A percentile compares a stretch with the other conserved stretches of the same genome.
phyloP scores from a whole-genome alignment of 2,329 filamentous ascomycete genomes.

The Cryphonectria nitschkei region DNA sequence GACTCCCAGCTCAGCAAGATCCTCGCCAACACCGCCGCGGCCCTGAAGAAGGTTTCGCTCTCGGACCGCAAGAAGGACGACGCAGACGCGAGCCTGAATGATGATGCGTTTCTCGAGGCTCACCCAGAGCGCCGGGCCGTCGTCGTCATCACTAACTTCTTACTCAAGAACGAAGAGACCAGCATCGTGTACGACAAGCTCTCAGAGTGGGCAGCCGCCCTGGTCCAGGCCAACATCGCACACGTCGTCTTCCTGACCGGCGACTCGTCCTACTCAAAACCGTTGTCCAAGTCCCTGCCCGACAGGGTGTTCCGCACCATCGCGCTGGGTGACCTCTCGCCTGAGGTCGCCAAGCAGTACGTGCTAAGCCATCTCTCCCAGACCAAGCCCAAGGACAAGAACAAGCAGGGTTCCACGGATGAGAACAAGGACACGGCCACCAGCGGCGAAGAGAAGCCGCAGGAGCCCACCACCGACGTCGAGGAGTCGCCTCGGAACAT shows the following conservation, averaged over 20 bases:
- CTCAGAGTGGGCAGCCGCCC: conserved; percentile 84
- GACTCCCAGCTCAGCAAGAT: conserved; percentile 91
- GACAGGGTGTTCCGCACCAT: conserved; percentile 90
- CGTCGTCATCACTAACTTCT: conserved; percentile 88
- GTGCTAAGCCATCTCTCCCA: conserved; percentile 76
- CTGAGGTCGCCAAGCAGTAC: conserved; percentile 84
- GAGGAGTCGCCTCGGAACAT: conserved; percentile 55
- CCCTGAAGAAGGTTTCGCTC: conserved; percentile 77
- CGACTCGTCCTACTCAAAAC: conserved; percentile 86
- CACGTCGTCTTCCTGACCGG: conserved; percentile 95
- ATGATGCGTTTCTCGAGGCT: conserved; percentile 87
- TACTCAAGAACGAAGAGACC: conserved; percentile 74
- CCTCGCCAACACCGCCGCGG: conserved; percentile 78
- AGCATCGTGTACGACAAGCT: conserved; percentile 76
- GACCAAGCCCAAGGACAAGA: conserved; percentile 50
- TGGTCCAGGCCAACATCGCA: conserved; percentile 86
- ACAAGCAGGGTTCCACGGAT: conserved; percentile 23
- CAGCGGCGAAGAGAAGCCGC: conserved; percentile 30
- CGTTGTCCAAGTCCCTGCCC: conserved; percentile 82
- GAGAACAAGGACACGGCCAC: conserved; percentile 37
- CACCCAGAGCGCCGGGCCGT: conserved; percentile 84
- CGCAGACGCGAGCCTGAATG: conserved; percentile 70
- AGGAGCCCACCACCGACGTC: conserved; percentile 38
- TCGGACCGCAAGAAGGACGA: conserved; percentile 71
- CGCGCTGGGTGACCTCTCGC: conserved; percentile 82